Percentiles rank a stretch among this genome's conserved stretches.
Evolutionary conservation across 805 yeast species (phyloP).

Genomic region (Jamesozyma gamospora): DNA sequence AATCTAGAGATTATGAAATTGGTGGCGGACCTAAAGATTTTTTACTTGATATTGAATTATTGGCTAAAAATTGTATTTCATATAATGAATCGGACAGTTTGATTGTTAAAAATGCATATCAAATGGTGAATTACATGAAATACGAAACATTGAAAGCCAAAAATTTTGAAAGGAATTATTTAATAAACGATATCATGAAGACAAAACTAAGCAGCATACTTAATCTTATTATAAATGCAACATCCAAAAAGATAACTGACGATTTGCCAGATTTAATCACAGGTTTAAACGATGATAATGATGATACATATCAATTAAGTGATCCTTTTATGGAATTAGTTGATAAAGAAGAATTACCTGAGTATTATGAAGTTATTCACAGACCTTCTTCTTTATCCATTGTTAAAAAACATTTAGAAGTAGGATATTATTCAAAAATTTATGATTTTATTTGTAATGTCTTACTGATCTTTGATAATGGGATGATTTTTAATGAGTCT

Average conservation of each 20-base stretch:
- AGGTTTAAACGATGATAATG: slow-evolving; percentile 5
- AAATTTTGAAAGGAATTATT: slow-evolving; percentile 25
- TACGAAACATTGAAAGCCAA: slow-evolving; percentile 37
- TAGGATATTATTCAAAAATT: slow-evolving; percentile 44
- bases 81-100: slow-evolving; percentile 60
- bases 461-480: slow-evolving; percentile 62
- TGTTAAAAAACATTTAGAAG: slow-evolving; percentile 43
- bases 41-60: slow-evolving; percentile 49
- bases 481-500: slow-evolving; percentile 67
- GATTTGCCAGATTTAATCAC: slow-evolving; percentile 1
- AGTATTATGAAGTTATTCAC: slow-evolving; percentile 62
- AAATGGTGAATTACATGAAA: slow-evolving; percentile 46
- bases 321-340: slow-evolving; percentile 73
- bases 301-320: slow-evolving; percentile 34
- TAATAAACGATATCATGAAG: slow-evolving; percentile 21
- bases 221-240: slow-evolving; percentile 23
- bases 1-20: slow-evolving; percentile 29
- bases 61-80: slow-evolving; percentile 60
- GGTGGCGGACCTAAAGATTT: slow-evolving; percentile 32
- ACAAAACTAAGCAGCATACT: slow-evolving; percentile 11
- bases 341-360: slow-evolving; percentile 61
- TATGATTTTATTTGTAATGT: slow-evolving; percentile 51
- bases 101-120: slow-evolving; percentile 57
- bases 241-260: slow-evolving; percentile 13
- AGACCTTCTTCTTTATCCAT: slow-evolving; percentile 65